Evolutionary conservation across 2,329 filamentous ascomycete genomes (phyloP).

Genomic region (Trichoderma guizhouense): DNA sequence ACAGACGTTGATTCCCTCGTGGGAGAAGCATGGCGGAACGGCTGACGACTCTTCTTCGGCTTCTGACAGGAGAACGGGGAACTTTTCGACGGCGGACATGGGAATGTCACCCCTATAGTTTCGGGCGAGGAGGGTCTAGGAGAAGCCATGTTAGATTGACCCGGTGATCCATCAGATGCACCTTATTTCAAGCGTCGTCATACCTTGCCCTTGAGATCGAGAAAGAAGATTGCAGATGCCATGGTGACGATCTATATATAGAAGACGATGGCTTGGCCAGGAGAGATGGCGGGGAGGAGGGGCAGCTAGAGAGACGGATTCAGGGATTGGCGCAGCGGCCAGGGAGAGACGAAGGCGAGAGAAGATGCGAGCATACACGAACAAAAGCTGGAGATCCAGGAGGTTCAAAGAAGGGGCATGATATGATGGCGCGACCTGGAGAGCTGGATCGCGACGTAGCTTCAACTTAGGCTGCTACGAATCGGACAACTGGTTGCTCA

Average conservation of each 20-base stretch:
- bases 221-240: constrained; percentile 97
- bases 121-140: constrained; percentile 89
- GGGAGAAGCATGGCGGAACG: constrained; percentile 95
- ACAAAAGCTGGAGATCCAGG: background rate
- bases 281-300: constrained; percentile 24
- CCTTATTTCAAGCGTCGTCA: background rate
- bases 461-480: constrained; percentile 10
- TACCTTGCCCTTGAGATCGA: constrained; percentile 99
- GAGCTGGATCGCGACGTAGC: constrained; percentile 14
- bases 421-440: constrained; percentile 15
- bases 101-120: constrained; percentile 99
- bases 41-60: constrained; percentile 98
- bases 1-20: constrained; percentile 95
- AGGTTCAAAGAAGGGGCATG: constrained; percentile 11
- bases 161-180: background rate
- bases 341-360: constrained; percentile 17
- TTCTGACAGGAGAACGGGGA: constrained; percentile 91
- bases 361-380: background rate
- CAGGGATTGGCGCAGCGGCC: constrained; percentile 23
- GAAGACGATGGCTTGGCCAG: constrained; percentile 25
- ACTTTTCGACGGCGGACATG: constrained; percentile 98
- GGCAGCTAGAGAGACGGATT: constrained; percentile 26
- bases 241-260: constrained; percentile 50
- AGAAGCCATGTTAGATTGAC: background rate
- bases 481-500: constrained; percentile 14